Evolutionary conservation across 1,139 yeast species (phyloP).

Genomic region (Candida albicans): DNA sequence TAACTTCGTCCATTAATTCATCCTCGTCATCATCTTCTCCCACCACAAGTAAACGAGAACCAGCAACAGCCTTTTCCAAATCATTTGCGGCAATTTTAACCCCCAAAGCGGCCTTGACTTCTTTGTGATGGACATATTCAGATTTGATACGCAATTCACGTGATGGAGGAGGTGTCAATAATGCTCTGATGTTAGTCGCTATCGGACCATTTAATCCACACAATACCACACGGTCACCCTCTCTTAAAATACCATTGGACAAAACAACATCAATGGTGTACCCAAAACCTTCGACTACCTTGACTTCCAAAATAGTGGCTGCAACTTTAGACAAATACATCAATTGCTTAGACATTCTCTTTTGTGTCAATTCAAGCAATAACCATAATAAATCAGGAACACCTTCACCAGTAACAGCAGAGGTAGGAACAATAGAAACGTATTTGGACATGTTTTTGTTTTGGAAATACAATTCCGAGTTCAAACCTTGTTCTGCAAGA

Average conservation of each 20-base stretch:
- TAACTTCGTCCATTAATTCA: conserved; percentile 94
- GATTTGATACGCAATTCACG: conserved; percentile 95
- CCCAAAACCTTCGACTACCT: conserved; percentile 98
- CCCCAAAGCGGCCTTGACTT: conserved; percentile 98
- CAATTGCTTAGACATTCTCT: conserved; percentile 98
- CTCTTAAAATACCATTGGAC: conserved; percentile 90
- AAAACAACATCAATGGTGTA: conserved; percentile 96
- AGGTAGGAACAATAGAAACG: conserved; percentile 96
- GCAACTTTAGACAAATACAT: conserved; percentile 93
- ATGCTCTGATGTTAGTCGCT: conserved; percentile 94
- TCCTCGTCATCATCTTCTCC: conserved; percentile 98
- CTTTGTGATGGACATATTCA: conserved; percentile 92
- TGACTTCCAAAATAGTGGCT: conserved; percentile 96
- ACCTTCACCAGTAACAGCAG: conserved; percentile 99
- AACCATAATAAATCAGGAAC: conserved; percentile 98
- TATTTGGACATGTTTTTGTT: conserved; percentile 90
- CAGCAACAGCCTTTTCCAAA: conserved; percentile 97
- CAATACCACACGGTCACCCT: conserved; percentile 91
- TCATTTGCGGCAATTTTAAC: conserved; percentile 98
- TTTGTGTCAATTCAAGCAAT: conserved; percentile 90
- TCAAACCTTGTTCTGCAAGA: conserved; percentile 96
- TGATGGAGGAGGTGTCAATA: conserved; percentile 95
- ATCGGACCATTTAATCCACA: conserved; percentile 99
- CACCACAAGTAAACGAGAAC: conserved; percentile 91
- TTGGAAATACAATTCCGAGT: conserved; percentile 93